Base-by-base conservation (phyloP, 495 filamentous ascomycete species). In the Staphylotrichum tortipilum region DNA sequence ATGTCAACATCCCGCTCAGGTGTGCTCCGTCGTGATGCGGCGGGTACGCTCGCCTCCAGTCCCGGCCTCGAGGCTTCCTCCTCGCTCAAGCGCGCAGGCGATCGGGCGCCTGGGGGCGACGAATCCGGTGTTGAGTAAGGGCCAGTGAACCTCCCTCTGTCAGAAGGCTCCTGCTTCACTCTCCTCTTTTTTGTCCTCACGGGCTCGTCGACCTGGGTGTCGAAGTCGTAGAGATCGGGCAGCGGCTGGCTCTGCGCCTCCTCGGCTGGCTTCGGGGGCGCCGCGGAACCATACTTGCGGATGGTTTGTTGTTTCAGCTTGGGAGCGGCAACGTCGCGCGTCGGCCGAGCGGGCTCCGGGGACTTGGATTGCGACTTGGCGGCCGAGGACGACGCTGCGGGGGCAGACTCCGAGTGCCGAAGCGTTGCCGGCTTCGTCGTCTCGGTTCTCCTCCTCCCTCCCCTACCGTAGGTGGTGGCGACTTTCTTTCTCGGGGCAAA, bases 381-480 rank as follows among this genome's bases (percentile, higher is more conserved):
- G 28, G 47, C 36, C 34, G 43, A 41, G 26, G 46, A 58, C 14
- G 53, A 19, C 18, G 50, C 24, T 19, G 39, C 43, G 19, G 52
- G 50, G 9, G 49, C 52, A 3, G 60, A 57, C 18, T 52, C 56
- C 6, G 51, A 34, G 31, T 52, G 48, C 33, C 43, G 40, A 4
- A 56, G 34, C 24, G 30, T 44, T 23, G 38, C 47, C 39, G 47
- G 36, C 7, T 45, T 44, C 14, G 63, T 47, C 18, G 68, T 50
- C 14, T 59, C 52, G 31, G 53, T 30, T 44, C 66, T 58, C 55
- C 50, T 64, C 42, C 56, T 66, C 7, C 56, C 37, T 24, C 57
- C 54, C 30, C 66, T 72, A 31, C 71, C 71, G 50, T 74, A 74
- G 9, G 71, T 74, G 12, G 50, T 62, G 22, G 63, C 43, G 23